A percentile compares a stretch with the other conserved stretches of the same genome.
phyloP scores from a whole-genome alignment of 129 eudicot genomes.

The Arctium lappa region DNA sequence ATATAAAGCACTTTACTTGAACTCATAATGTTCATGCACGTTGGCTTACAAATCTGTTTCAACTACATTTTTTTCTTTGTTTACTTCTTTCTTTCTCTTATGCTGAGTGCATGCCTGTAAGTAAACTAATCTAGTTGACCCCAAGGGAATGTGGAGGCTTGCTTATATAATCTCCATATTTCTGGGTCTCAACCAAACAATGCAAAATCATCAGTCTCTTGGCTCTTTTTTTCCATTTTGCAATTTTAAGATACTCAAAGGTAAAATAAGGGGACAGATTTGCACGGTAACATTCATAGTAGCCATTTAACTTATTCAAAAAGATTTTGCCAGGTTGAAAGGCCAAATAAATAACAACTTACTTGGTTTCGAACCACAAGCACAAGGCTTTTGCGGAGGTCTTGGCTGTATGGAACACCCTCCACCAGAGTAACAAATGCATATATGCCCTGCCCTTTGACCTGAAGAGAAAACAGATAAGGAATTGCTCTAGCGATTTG shows the following conservation, averaged over 20 bases:
- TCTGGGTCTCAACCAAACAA: neutral
- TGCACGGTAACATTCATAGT: neutral
- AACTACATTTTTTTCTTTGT: neutral
- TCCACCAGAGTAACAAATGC: conserved; percentile 91
- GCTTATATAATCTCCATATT: neutral
- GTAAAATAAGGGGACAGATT: neutral
- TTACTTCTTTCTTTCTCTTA: neutral
- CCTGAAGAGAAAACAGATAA: conserved; percentile 39
- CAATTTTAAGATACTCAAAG: neutral
- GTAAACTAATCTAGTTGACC: neutral
- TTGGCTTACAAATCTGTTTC: no score
- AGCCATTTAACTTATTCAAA: neutral
- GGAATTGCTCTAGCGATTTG: neutral
- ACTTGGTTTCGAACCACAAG: conserved; percentile 81
- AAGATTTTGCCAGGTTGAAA: neutral
- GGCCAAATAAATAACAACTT: neutral
- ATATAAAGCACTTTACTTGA: neutral
- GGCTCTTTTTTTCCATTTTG: neutral
- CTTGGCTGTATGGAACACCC: conserved; percentile 94
- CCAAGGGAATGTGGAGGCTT: neutral
- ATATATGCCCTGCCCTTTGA: conserved; percentile 97
- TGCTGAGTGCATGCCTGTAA: neutral
- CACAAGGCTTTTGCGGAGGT: conserved; percentile 80
- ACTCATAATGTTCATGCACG: neutral
- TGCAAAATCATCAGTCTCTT: no score